phyloP scores from a whole-genome alignment of 176 grass and related monocot genomes.

The Oryza glumipatula region DNA sequence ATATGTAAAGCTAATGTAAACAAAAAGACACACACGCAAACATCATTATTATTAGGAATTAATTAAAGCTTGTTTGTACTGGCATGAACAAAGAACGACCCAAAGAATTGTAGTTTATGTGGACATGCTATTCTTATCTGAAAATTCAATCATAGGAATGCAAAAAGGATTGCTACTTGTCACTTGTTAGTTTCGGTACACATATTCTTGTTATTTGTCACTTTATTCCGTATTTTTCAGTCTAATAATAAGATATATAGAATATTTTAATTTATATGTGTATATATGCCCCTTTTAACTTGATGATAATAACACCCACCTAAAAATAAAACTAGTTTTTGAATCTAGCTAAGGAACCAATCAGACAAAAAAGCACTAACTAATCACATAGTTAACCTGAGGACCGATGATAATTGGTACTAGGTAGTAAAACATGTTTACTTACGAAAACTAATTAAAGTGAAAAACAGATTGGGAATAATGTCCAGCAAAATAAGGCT shows the following conservation, averaged over 20 bases:
- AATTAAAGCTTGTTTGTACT: conserved; percentile 40
- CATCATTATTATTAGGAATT: conserved; percentile 30
- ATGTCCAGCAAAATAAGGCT: conserved; percentile 47
- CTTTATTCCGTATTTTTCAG: neutral
- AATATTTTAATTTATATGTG: neutral
- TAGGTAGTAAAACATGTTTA: conserved; percentile 18
- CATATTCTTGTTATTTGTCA: neutral
- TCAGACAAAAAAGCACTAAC: neutral
- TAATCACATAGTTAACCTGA: neutral
- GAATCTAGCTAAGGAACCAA: neutral
- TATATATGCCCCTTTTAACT: neutral
- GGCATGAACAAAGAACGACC: conserved; percentile 30
- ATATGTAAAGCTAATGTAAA: conserved; percentile 6
- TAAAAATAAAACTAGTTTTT: neutral
- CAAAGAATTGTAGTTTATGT: conserved; percentile 31
- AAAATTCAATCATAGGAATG: neutral
- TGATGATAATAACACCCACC: neutral
- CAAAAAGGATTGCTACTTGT: conserved; percentile 29
- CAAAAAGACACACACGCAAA: conserved; percentile 38
- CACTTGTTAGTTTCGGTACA: conserved; percentile 2
- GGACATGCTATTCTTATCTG: conserved; percentile 12
- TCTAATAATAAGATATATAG: neutral
- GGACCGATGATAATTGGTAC: conserved; percentile 11
- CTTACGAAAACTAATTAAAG: conserved; percentile 9
- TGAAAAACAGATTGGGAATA: conserved; percentile 13